Conservation (phyloP, 306 rosid genomes). For the Mimosa pudica region DNA sequence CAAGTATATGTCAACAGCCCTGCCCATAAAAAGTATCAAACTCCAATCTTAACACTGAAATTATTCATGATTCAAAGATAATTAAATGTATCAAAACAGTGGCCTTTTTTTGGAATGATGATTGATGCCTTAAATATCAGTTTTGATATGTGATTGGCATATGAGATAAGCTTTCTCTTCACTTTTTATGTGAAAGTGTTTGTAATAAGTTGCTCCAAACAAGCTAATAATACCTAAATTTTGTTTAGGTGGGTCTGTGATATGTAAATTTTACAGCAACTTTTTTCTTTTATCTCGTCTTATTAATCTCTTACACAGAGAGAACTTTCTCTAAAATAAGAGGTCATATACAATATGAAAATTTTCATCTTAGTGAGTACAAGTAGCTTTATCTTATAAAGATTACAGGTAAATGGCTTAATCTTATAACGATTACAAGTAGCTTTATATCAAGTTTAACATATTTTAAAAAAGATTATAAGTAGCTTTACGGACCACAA, state of each 20-base stretch:
- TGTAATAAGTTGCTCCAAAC: too few species aligned
- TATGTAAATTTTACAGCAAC: too few species aligned
- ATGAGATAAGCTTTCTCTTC: too few species aligned
- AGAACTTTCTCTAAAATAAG: background rate
- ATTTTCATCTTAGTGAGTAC: background rate
- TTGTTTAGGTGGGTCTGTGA: too few species aligned
- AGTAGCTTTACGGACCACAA: background rate
- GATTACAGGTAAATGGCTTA: background rate
- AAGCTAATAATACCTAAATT: too few species aligned
- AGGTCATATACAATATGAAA: background rate
- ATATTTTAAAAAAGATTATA: background rate
- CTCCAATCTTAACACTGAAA: background rate
- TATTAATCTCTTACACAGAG: background rate
- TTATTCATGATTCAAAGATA: background rate
- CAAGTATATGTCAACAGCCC: constrained; percentile 49
- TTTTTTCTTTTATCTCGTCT: background rate
- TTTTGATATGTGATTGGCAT: too few species aligned
- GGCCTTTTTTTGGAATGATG: too few species aligned
- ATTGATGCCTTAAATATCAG: too few species aligned
- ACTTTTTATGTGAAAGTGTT: too few species aligned
- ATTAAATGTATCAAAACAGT: background rate
- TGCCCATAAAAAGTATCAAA: background rate
- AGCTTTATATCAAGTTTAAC: background rate
- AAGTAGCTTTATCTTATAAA: background rate
- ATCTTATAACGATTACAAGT: background rate